These are phyloP conservation scores for Apiospora arundinis DNA, from an alignment of 2,329 filamentous ascomycete species.

Conservation along the genomic window DNA sequence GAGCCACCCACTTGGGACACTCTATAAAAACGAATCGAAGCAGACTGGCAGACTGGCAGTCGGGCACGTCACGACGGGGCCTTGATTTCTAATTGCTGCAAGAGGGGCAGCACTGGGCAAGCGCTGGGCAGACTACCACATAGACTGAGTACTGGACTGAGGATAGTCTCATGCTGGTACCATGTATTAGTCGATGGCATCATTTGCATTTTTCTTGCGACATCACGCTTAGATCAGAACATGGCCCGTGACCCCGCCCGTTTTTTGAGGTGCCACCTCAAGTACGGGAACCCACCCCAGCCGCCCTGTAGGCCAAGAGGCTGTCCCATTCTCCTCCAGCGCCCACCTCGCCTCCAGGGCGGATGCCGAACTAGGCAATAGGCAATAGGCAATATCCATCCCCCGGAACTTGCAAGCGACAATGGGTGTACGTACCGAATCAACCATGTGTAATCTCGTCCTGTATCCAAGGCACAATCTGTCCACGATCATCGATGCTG, in stretches of 20 bases:
- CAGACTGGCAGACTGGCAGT: background rate
- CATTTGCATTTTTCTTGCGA: slow-evolving; percentile 22
- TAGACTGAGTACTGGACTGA: background rate
- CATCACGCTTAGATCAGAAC: background rate
- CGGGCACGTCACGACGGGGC: background rate
- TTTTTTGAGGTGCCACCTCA: slow-evolving; percentile 11
- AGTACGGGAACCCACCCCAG: background rate
- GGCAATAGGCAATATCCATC: background rate
- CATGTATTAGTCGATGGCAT: slow-evolving; percentile 20
- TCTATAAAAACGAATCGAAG: background rate
- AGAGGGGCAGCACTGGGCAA: background rate
- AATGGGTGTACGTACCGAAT: slow-evolving; percentile 9
- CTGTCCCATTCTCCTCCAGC: background rate
- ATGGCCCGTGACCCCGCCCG: slow-evolving; percentile 9
- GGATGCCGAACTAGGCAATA: background rate
- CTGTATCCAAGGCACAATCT: background rate
- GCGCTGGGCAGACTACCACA: too few species aligned
- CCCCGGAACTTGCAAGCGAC: background rate
- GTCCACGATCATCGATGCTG: slow-evolving; percentile 10
- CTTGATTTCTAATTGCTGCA: background rate
- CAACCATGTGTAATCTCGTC: background rate
- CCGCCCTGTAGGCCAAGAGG: too few species aligned
- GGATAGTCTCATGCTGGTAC: slow-evolving; percentile 9
- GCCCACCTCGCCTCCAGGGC: background rate
- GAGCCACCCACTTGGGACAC: slow-evolving; percentile 8